A percentile compares a stretch with the other conserved stretches of the same genome.
phyloP scores from a whole-genome alignment of 2,329 filamentous ascomycete genomes.

The Exophiala bonariae region DNA sequence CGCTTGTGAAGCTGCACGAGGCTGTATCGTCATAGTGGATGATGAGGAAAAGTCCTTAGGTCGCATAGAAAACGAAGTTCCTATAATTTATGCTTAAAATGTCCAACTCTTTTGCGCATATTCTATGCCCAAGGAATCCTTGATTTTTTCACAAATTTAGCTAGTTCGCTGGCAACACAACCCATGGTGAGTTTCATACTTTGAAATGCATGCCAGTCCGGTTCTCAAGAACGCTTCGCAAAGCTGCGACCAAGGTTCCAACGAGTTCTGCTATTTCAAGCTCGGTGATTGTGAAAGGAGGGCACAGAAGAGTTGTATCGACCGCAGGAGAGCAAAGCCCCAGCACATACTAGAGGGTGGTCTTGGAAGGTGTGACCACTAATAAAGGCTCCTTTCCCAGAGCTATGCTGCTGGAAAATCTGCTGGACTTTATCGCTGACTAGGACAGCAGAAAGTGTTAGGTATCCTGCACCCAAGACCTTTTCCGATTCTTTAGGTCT shows the following conservation, averaged over 20 bases:
- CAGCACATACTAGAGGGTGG: conserved; percentile 58
- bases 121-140: too few relatives aligned
- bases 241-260: too few relatives aligned
- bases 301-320: conserved; percentile 54
- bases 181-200: too few relatives aligned
- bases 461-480: conserved; percentile 58
- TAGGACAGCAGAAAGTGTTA: conserved; percentile 55
- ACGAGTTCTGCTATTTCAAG: conserved; percentile 51
- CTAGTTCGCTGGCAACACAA: too few relatives aligned
- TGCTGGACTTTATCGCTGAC: conserved; percentile 50
- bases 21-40: too few relatives aligned
- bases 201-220: too few relatives aligned
- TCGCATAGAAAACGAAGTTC: too few relatives aligned
- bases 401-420: conserved; percentile 47
- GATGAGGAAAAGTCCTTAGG: too few relatives aligned
- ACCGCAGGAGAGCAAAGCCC: conserved; percentile 50
- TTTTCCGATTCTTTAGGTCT: conserved; percentile 61
- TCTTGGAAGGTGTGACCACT: conserved; percentile 61
- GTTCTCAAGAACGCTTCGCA: too few relatives aligned
- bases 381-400: conserved; percentile 39
- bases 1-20: background rate
- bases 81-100: too few relatives aligned
- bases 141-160: too few relatives aligned
- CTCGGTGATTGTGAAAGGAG: conserved; percentile 51
- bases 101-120: too few relatives aligned